phyloP scores from a whole-genome alignment of 352 stramenopile species.

The Phytophthora chlamydospora region DNA sequence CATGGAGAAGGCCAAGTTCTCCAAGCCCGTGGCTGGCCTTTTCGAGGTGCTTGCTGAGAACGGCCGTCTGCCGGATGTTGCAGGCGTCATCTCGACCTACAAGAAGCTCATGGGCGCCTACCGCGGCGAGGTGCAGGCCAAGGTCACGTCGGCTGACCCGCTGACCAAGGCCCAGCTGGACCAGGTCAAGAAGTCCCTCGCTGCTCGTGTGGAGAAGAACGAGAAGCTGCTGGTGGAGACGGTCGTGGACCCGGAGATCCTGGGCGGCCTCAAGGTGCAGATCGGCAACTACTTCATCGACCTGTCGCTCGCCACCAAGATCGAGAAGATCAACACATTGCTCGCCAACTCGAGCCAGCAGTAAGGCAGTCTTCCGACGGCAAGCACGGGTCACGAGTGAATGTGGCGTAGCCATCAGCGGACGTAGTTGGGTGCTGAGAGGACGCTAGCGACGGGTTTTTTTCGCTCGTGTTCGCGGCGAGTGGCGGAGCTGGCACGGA shows the following conservation, averaged over 20 bases:
- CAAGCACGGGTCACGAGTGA: slow-evolving; percentile 24
- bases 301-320: slow-evolving; percentile 94
- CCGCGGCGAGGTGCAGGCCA: slow-evolving; percentile 95
- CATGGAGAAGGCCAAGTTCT: slow-evolving; percentile 92
- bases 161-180: slow-evolving; percentile 93
- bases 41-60: slow-evolving; percentile 97
- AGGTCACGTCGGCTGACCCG: slow-evolving; percentile 95
- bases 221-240: slow-evolving; percentile 93
- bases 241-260: slow-evolving; percentile 94
- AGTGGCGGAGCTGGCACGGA: slow-evolving; percentile 17
- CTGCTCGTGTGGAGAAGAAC: slow-evolving; percentile 82
- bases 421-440: neutral
- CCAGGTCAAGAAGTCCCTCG: slow-evolving; percentile 94
- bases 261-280: slow-evolving; percentile 97
- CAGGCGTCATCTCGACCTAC: slow-evolving; percentile 90
- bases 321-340: slow-evolving; percentile 94
- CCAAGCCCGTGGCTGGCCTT: slow-evolving; percentile 94
- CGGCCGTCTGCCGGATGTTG: slow-evolving; percentile 90
- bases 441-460: slow-evolving; percentile 17
- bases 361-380: slow-evolving; percentile 28
- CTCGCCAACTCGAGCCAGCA: slow-evolving; percentile 70
- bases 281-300: slow-evolving; percentile 99
- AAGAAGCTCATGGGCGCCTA: slow-evolving; percentile 96
- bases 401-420: slow-evolving; percentile 23
- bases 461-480: slow-evolving; percentile 10